Evolutionary conservation across 2,329 filamentous ascomycete genomes (phyloP).

Genomic region (Didymellaceae sp.): DNA sequence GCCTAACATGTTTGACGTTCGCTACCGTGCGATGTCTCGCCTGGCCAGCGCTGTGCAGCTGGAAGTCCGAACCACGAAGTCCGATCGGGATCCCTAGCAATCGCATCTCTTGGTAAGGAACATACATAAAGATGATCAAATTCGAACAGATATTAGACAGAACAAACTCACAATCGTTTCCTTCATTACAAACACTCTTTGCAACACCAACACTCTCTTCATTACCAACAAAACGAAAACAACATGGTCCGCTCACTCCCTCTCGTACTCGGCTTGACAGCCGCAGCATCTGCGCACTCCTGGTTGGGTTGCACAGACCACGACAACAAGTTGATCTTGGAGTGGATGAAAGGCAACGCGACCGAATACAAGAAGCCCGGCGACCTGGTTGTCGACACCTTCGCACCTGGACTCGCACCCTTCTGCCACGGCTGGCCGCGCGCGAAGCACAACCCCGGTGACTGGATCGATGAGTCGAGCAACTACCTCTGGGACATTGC

Average conservation of each 20-base stretch:
- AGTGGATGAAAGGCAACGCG: slow-evolving; percentile 28
- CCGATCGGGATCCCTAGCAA: not conserved
- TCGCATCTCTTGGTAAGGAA: not conserved
- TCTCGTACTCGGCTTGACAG: slow-evolving; percentile 2
- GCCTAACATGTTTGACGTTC: not conserved
- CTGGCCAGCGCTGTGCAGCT: slow-evolving; percentile 6
- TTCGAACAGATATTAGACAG: not conserved
- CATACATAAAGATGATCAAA: not conserved
- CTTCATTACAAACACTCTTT: too few relatives aligned
- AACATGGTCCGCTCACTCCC: slow-evolving; percentile 11
- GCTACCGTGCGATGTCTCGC: not conserved
- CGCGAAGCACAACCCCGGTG: slow-evolving; percentile 29
- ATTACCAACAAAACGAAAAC: not conserved
- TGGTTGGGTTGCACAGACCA: slow-evolving; percentile 35
- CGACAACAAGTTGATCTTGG: slow-evolving; percentile 31
- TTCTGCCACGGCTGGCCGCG: slow-evolving; percentile 34
- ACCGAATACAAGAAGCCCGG: slow-evolving; percentile 15
- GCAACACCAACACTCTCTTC: not conserved
- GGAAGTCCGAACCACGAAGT: slow-evolving; percentile 10
- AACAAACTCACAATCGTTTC: not conserved
- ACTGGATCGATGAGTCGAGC: slow-evolving; percentile 33
- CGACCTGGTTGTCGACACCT: slow-evolving; percentile 17
- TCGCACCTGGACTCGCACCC: slow-evolving; percentile 25
- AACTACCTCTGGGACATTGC: slow-evolving; percentile 26
- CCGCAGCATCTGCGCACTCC: slow-evolving; percentile 28